Evolutionary conservation across 1,139 yeast genomes (phyloP).

Genomic region (Zygosaccharomyces sapae): DNA sequence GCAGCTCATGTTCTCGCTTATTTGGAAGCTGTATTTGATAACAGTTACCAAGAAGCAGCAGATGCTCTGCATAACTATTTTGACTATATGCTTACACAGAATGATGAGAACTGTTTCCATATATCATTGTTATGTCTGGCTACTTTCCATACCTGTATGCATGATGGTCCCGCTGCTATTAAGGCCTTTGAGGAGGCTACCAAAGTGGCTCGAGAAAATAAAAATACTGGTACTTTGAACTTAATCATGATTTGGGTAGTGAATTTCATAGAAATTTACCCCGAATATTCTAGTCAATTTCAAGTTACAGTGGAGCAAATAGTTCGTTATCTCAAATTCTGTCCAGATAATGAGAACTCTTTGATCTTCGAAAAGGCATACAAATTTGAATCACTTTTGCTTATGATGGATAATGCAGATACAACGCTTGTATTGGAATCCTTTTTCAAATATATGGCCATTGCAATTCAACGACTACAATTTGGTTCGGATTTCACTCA

Average conservation of each 20-base stretch:
- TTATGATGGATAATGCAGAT: slow-evolving; percentile 21
- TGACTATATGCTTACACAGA: slow-evolving; percentile 71
- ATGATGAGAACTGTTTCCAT: slow-evolving; percentile 42
- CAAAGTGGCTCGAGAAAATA: slow-evolving; percentile 80
- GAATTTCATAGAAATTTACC: slow-evolving; percentile 64
- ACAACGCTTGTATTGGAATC: slow-evolving; percentile 23
- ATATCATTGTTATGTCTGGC: slow-evolving; percentile 80
- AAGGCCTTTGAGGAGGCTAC: slow-evolving; percentile 85
- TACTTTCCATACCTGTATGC: slow-evolving; percentile 70
- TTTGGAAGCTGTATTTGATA: slow-evolving; percentile 55
- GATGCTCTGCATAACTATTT: slow-evolving; percentile 74
- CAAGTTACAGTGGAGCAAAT: slow-evolving; percentile 52
- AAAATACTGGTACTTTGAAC: slow-evolving; percentile 68
- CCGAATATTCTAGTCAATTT: slow-evolving; percentile 48
- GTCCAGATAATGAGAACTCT: slow-evolving; percentile 23
- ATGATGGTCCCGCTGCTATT: slow-evolving; percentile 69
- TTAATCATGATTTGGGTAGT: slow-evolving; percentile 78
- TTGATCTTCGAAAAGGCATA: slow-evolving; percentile 29
- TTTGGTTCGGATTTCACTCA: slow-evolving; percentile 12
- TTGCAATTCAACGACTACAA: slow-evolving; percentile 21
- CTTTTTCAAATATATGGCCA: slow-evolving; percentile 22
- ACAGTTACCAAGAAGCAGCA: slow-evolving; percentile 71
- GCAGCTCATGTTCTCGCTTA: slow-evolving; percentile 62
- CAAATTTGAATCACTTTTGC: slow-evolving; percentile 27
- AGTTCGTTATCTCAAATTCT: slow-evolving; percentile 51